These are phyloP conservation scores for Trichoderma sp. DNA, from an alignment of 2,329 filamentous ascomycete species.

Conservation along the genomic window DNA sequence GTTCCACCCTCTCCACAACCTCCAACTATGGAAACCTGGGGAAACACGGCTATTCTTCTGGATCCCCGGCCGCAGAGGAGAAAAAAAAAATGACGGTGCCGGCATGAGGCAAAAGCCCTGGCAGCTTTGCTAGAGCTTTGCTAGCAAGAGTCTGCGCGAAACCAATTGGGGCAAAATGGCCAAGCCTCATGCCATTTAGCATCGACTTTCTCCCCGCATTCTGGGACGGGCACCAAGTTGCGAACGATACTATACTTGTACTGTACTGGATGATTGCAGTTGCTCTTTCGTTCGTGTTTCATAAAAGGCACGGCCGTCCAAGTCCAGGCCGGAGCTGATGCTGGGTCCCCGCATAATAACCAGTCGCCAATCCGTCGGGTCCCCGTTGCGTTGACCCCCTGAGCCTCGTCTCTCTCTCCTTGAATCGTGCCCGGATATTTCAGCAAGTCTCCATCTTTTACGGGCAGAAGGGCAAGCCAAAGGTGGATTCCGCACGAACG, in stretches of 20 bases:
- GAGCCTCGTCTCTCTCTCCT: neutral
- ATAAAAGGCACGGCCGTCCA: neutral
- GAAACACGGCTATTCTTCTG: neutral
- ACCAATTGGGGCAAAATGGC: neutral
- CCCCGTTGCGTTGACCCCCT: neutral
- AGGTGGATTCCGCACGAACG: neutral
- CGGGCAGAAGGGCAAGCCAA: neutral
- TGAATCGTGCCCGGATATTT: slow-evolving; percentile 7
- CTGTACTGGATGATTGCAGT: neutral
- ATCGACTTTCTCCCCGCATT: slow-evolving; percentile 9
- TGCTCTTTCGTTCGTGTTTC: neutral
- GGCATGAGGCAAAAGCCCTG: slow-evolving; percentile 8
- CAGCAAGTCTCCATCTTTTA: slow-evolving; percentile 4
- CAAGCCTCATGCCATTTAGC: slow-evolving; percentile 5
- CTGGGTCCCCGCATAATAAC: neutral
- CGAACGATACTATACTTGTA: neutral
- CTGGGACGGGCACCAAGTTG: neutral
- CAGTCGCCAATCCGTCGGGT: slow-evolving; percentile 17
- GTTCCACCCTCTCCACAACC: slow-evolving; percentile 1
- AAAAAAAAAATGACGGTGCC: neutral
- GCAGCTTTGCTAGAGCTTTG: neutral
- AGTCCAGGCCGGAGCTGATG: neutral
- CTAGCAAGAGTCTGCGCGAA: neutral
- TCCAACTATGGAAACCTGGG: slow-evolving; percentile 9
- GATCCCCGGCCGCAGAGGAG: neutral